Conservation (phyloP, 1,284 basidiomycete species). For the Cryptococcus amylolentus region DNA sequence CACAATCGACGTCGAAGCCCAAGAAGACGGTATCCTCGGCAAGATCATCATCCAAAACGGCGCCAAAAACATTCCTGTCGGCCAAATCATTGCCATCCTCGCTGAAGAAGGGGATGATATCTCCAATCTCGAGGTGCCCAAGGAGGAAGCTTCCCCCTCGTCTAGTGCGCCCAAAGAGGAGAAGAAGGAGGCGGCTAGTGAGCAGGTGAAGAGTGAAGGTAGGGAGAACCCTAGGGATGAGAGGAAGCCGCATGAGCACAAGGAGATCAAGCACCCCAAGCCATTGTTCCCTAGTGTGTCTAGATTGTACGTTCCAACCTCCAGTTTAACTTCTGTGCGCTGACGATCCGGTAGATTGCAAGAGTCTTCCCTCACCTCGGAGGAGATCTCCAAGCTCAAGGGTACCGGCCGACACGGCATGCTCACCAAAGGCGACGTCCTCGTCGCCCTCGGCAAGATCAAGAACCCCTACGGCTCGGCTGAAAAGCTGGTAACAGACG, state of each 20-base stretch:
- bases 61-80: conserved; percentile 79
- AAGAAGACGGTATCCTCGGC: conserved; percentile 91
- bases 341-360: conserved; percentile 31
- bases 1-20: conserved; percentile 97
- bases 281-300: conserved; percentile 45
- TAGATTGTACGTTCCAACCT: conserved; percentile 36
- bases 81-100: conserved; percentile 81
- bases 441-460: conserved; percentile 69
- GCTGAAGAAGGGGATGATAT: conserved; percentile 98
- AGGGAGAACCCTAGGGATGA: conserved; percentile 11
- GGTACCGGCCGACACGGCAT: conserved; percentile 79
- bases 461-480: conserved; percentile 64
- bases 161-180: conserved; percentile 6
- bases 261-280: conserved; percentile 36
- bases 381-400: conserved; percentile 49
- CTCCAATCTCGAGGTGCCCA: conserved; percentile 68
- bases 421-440: conserved; percentile 86
- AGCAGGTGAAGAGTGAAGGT: conserved; percentile 11
- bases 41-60: conserved; percentile 79
- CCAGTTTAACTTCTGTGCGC: background rate
- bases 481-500: conserved; percentile 61
- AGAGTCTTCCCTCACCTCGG: conserved; percentile 46
- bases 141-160: conserved; percentile 55
- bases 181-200: conserved; percentile 8
- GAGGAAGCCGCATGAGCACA: conserved; percentile 24